phyloP scores from a whole-genome alignment of 1,284 basidiomycete genomes.

The Tetrapyrgos nigripes region DNA sequence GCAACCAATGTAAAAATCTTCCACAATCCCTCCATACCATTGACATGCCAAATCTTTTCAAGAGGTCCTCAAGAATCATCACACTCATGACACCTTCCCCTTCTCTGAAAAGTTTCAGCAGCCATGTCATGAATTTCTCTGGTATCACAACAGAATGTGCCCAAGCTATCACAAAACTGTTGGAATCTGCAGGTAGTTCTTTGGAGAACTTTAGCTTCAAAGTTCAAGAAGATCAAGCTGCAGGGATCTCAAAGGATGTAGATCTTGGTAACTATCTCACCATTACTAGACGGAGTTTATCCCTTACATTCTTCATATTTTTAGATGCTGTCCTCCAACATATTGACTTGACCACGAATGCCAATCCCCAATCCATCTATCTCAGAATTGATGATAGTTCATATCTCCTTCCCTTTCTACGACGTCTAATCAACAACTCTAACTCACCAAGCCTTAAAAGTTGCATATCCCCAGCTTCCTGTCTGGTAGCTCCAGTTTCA shows the following conservation, averaged over 20 bases:
- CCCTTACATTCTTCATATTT: neutral
- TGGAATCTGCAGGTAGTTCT: neutral
- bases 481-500: neutral
- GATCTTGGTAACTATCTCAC: neutral
- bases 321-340: neutral
- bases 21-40: neutral
- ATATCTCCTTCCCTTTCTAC: neutral
- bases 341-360: constrained; percentile 2
- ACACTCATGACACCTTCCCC: neutral
- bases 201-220: neutral
- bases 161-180: neutral
- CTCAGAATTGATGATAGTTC: neutral
- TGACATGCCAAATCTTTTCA: neutral
- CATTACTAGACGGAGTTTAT: neutral
- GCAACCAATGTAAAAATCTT: neutral
- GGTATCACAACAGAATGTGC: neutral
- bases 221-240: neutral
- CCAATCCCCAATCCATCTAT: neutral
- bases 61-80: neutral
- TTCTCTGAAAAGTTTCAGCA: neutral
- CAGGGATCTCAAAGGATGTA: neutral
- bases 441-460: neutral
- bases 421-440: neutral
- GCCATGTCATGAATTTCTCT: neutral
- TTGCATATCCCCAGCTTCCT: neutral